A percentile compares a stretch with the other conserved stretches of the same genome.
Conservation (phyloP, 2,329 filamentous ascomycete species). For the Fusarium acutatum region DNA sequence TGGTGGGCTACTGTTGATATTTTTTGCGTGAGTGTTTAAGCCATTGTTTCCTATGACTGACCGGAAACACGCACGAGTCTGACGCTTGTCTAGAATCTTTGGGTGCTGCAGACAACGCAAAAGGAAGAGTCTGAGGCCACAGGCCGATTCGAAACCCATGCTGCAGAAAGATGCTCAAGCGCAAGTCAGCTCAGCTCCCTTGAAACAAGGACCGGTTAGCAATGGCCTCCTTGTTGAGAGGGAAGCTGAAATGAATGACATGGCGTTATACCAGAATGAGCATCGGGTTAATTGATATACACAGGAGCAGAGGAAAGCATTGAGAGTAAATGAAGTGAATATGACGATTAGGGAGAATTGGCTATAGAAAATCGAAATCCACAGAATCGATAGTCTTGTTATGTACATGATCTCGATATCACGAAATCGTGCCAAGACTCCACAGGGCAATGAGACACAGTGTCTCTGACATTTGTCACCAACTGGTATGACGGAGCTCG, state of each 20-base stretch:
- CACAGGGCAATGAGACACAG: slow-evolving; percentile 24
- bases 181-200: neutral
- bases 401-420: neutral
- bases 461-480: slow-evolving; percentile 2
- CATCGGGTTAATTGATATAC: neutral
- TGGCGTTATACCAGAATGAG: neutral
- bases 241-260: neutral
- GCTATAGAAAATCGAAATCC: slow-evolving; percentile 29
- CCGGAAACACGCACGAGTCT: neutral
- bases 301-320: neutral
- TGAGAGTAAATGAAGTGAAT: neutral
- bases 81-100: slow-evolving; percentile 3
- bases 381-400: slow-evolving; percentile 12
- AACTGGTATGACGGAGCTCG: slow-evolving; percentile 23
- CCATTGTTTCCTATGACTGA: neutral
- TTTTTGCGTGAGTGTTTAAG: slow-evolving; percentile 15
- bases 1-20: slow-evolving; percentile 16
- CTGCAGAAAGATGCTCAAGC: neutral
- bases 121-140: neutral
- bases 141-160: neutral
- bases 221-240: neutral
- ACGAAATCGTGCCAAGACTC: neutral
- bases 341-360: slow-evolving; percentile 6
- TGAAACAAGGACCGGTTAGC: neutral
- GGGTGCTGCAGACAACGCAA: slow-evolving; percentile 9